phyloP scores from a whole-genome alignment of 192 early-diverging fungal genomes.

The Coemansia sp. region DNA sequence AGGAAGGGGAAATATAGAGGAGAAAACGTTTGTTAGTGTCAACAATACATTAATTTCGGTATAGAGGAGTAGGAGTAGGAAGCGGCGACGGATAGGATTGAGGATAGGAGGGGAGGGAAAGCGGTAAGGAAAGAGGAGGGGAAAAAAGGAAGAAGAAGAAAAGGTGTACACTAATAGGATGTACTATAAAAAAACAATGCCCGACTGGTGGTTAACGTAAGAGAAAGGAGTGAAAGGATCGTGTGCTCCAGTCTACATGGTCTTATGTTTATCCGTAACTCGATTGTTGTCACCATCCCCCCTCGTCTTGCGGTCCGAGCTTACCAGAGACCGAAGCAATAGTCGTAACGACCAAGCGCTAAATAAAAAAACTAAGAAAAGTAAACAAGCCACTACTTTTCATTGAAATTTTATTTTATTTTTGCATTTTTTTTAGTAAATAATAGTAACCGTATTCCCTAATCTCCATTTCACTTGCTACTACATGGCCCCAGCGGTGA shows the following conservation, averaged over 20 bases:
- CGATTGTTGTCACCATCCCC: conserved; percentile 2
- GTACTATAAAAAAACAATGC: conserved; percentile 8
- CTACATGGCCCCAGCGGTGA: not conserved
- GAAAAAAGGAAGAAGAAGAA: not conserved
- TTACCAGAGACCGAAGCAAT: not conserved
- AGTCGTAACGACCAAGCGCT: not conserved
- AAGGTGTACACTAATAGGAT: conserved; percentile 1
- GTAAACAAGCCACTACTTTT: not conserved
- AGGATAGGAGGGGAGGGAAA: not conserved
- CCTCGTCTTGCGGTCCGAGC: not conserved
- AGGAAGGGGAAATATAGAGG: not conserved
- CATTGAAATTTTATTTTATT: not conserved
- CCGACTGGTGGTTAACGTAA: not conserved
- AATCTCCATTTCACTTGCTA: not conserved
- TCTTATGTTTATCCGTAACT: conserved; percentile 12
- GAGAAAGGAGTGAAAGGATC: not conserved
- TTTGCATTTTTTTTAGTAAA: not conserved
- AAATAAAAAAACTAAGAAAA: not conserved
- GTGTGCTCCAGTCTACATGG: not conserved
- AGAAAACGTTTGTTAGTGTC: not conserved
- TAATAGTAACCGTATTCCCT: conserved; percentile 5
- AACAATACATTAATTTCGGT: conserved; percentile 18
- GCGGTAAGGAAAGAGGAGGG: not conserved
- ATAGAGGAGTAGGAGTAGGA: not conserved
- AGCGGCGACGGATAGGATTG: not conserved